Base-by-base conservation (phyloP, 768 basidiomycete species). In the Chlorophyllum brunneum region DNA sequence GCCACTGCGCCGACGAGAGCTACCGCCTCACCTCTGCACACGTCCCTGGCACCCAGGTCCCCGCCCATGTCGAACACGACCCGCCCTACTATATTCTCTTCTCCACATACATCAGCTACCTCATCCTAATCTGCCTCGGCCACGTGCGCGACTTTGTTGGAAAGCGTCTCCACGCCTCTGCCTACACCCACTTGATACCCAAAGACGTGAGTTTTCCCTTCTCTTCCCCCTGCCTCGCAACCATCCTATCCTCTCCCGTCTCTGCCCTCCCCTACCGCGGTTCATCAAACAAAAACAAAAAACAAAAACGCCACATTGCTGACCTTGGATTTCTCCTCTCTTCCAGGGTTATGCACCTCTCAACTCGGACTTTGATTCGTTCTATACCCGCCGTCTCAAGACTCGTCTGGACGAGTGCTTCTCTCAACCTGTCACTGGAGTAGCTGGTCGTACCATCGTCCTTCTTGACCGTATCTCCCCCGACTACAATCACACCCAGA, bases 321-420 rank as follows among this genome's bases (percentile, higher is more conserved):
- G n/a, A n/a, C n/a, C n/a, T n/a, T n/a, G n/a, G n/a, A n/a, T n/a
- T 39, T 22, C 26, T 41, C 10, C 48, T 8, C 29, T 46, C 49
- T 45, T 16, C 16, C 67, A 98, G 93, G 97, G 95, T 51, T 95
- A 97, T 63, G 95, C 95, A 1, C 90, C 97, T 4, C 78, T 98
- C 55, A 95, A 93, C 71, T 97, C 94, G 7, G 97, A 98, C 67
- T 98, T 98, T 59, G 95, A 98, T 68, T 98, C 97, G 5, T 99
- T 98, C 74, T 98, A 98, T 77, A 95, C 95, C 54, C 92, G 95
- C 45, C 87, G 95, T 3, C 81, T 98, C 58, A 98, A 98, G 67
- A 76, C 79, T 9, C 92, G 95, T 49, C 86, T 98, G 71, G 94
- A 97, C 61, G 94, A 98, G 64, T 95, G 93, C 64, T 98, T 98